Base-by-base conservation (phyloP, 139 green algal genomes). In the Marvania coccoides region DNA sequence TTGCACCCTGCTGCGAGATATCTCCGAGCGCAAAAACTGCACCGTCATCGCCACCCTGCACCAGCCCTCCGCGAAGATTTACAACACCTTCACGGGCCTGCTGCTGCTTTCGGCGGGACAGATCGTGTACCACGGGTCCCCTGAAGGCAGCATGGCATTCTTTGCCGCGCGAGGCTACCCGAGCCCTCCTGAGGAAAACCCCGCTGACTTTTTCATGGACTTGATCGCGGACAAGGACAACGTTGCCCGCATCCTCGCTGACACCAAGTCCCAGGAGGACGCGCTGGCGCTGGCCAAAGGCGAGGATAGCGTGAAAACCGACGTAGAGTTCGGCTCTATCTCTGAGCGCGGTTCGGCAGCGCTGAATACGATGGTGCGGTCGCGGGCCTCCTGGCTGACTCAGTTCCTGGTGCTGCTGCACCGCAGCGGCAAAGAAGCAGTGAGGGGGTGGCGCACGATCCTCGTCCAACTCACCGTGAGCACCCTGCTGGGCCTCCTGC, bases 151-250 rank as follows among this genome's bases (percentile, higher is more conserved):
- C 2, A 70, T 63, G 5, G 79, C 87, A 8, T 95, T 81, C 80
- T 91, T 93, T 53, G 63, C 70, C 7, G 26, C 67, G 6, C 63
- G 82, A 26, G 81, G 83, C 6, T 83, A 80, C 63, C 64, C 69
- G 0, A 63, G 85, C 38, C 89, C 89, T 28, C 88, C 82, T 46
- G 76, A 83, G 13, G 75, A 87, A 33, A 91, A 91, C 71, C 69
- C 87, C 26, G 83, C 89, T 3, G 88, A 94, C 61, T 91, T 88
- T 58, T 76, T 92, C 12, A 72, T 94, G 47, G 88, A 95, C 59
- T 58, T 95, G 35, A n/a, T n/a, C n/a, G n/a, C n/a, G n/a, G n/a
- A n/a, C n/a, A n/a, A n/a, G n/a, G n/a, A n/a, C n/a, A 19, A n/a
- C 19, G 19, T 19, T n/a, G 19, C 19, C 19, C 42, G 19, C 19